Percentiles rank a stretch among this genome's conserved stretches.
phyloP scores from a whole-genome alignment of 371 early-diverging fungal species.

The Mucor sp. region DNA sequence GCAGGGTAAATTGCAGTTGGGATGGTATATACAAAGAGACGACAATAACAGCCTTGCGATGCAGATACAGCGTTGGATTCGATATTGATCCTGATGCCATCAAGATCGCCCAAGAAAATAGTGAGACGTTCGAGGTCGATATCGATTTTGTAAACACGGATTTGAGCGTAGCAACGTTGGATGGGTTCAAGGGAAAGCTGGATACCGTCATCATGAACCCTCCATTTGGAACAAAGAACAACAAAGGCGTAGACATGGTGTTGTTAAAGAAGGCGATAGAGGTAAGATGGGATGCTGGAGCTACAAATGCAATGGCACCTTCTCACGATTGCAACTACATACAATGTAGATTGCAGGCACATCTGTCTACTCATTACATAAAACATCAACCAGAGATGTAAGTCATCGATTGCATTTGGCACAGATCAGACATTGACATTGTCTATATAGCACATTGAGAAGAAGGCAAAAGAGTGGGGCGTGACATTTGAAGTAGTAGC shows the following conservation, averaged over 20 bases:
- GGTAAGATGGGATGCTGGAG: slow-evolving; percentile 31
- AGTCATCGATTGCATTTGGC: background rate
- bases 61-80: slow-evolving; percentile 66
- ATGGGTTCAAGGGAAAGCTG: slow-evolving; percentile 53
- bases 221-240: slow-evolving; percentile 82
- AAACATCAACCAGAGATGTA: slow-evolving; percentile 78
- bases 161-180: slow-evolving; percentile 34
- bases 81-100: slow-evolving; percentile 86
- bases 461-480: slow-evolving; percentile 78
- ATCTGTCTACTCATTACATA: slow-evolving; percentile 84
- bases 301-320: background rate
- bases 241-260: slow-evolving; percentile 77
- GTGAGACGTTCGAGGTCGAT: slow-evolving; percentile 67
- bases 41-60: background rate
- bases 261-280: slow-evolving; percentile 76
- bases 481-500: slow-evolving; percentile 76
- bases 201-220: slow-evolving; percentile 89
- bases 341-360: slow-evolving; percentile 37
- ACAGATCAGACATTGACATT: background rate
- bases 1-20: slow-evolving; percentile 40
- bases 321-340: no score
- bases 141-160: slow-evolving; percentile 64
- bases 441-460: slow-evolving; percentile 58
- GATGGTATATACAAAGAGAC: background rate
- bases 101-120: slow-evolving; percentile 70